Evolutionary conservation across 805 yeast species (phyloP), one percentile per base, ranked within the genome.

Genomic region (Torulaspora gathmanii): DNA sequence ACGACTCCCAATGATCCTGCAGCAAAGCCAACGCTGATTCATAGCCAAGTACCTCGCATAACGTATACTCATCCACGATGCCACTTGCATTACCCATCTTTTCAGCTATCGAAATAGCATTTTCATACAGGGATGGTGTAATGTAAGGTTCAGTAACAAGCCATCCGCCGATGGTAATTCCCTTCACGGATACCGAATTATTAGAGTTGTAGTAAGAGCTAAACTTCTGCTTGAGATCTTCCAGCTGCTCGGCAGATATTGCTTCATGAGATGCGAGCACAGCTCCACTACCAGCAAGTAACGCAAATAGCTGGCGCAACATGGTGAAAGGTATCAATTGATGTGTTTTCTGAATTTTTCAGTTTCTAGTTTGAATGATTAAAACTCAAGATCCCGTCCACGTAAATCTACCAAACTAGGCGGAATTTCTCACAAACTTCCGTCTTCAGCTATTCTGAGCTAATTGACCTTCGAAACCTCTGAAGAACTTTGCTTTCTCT

Each of bases 141-240:
- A 83, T 82, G 51, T 74, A 83, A 1, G 89, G 87, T 58, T 83
- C 88, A 7, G 82, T 65, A 0, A 82, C 78, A 20, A 82, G 67
- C 90, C 89, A 83, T 6, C 88, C 88, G 26, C 89, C 90, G 11
- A 83, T 56, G 22, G 78, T 72, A 11, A 80, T 75, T 34, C 82
- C 82, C 42, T 54, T 51, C 17, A 61, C 45, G 6, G 40, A 27
- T 6, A 39, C 22, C 11, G 38, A 28, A 33, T 25, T 25, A 25
- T 36, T 27, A 20, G 37, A 34, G n/a, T 26, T 31, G 17, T 34
- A 27, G 35, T 42, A 42, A 13, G 41, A 42, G n/a, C 26, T 28
- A 17, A 45, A 40, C 27, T 40, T 43, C 28, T 41, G 11, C 17
- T 36, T 44, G 31, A 49, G 22, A 16, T 35, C 44, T 15, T 17